phyloP scores from a whole-genome alignment of 1,139 yeast genomes.

The Geotrichum cucujoidarum region DNA sequence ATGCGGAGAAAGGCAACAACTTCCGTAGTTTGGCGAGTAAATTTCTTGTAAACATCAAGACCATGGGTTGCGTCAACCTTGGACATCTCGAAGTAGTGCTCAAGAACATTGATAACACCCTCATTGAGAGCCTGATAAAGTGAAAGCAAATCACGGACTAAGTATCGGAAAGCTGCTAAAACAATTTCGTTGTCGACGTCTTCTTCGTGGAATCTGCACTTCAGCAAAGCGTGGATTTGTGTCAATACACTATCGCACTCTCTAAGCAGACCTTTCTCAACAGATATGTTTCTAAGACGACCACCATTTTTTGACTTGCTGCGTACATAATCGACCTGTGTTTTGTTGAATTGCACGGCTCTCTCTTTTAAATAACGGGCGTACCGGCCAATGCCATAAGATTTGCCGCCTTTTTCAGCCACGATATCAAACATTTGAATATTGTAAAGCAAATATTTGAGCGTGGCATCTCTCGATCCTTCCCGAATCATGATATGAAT shows the following conservation, averaged over 20 bases:
- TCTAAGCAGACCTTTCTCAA: constrained; percentile 75
- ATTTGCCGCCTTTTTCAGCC: constrained; percentile 42
- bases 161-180: constrained; percentile 75
- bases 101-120: constrained; percentile 88
- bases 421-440: constrained; percentile 55
- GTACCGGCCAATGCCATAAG: constrained; percentile 62
- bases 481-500: constrained; percentile 89
- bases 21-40: constrained; percentile 79
- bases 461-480: constrained; percentile 69
- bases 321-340: constrained; percentile 72
- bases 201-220: constrained; percentile 69
- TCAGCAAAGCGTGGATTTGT: constrained; percentile 70
- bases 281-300: constrained; percentile 55
- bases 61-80: constrained; percentile 83
- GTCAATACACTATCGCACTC: constrained; percentile 81
- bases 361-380: constrained; percentile 64
- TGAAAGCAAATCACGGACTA: constrained; percentile 79
- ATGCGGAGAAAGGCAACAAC: constrained; percentile 83
- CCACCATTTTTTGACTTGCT: constrained; percentile 48
- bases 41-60: constrained; percentile 71
- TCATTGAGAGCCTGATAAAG: constrained; percentile 87
- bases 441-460: constrained; percentile 57
- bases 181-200: constrained; percentile 74
- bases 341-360: constrained; percentile 61
- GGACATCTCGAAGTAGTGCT: constrained; percentile 91